A percentile compares a stretch with the other conserved stretches of the same genome.
Evolutionary conservation across 441 rosid genomes (phyloP).

Genomic region (Manihot esculenta): DNA sequence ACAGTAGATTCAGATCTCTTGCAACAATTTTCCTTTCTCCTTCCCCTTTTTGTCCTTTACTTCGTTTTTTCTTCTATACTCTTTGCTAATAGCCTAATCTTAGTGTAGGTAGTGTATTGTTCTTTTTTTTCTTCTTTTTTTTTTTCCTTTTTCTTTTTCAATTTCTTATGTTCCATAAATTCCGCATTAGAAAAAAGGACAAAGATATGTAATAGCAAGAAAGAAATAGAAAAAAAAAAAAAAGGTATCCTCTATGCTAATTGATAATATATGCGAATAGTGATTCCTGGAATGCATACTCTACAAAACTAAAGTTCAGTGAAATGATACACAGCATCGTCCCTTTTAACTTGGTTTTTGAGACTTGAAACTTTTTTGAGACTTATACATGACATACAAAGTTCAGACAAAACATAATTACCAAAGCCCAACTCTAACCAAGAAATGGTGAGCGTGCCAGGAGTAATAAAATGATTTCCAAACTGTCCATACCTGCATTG

Average conservation of each 20-base stretch:
- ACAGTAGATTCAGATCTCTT: constrained; percentile 24
- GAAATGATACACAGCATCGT: constrained; percentile 22
- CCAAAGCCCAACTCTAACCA: neutral
- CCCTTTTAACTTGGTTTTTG: constrained; percentile 37
- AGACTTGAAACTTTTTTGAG: too few species aligned
- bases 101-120: constrained; percentile 18
- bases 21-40: constrained; percentile 15
- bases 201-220: neutral
- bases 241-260: neutral
- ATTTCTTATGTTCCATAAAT: constrained; percentile 1
- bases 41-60: neutral
- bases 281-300: neutral
- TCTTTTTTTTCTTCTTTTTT: constrained; percentile 22
- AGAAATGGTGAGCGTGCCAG: neutral
- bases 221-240: neutral
- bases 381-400: constrained; percentile 9
- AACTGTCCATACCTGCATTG: neutral
- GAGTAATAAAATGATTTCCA: neutral
- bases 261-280: neutral
- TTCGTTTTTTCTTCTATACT: constrained; percentile 16
- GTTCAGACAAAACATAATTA: constrained; percentile 4
- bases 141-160: neutral
- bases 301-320: neutral
- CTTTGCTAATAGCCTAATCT: constrained; percentile 20
- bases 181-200: neutral